Percentiles rank a stretch among this genome's conserved stretches.
These are phyloP conservation scores for Aegilops tauschii DNA, from an alignment of 176 grass and related monocot species.

Conservation along the genomic window DNA sequence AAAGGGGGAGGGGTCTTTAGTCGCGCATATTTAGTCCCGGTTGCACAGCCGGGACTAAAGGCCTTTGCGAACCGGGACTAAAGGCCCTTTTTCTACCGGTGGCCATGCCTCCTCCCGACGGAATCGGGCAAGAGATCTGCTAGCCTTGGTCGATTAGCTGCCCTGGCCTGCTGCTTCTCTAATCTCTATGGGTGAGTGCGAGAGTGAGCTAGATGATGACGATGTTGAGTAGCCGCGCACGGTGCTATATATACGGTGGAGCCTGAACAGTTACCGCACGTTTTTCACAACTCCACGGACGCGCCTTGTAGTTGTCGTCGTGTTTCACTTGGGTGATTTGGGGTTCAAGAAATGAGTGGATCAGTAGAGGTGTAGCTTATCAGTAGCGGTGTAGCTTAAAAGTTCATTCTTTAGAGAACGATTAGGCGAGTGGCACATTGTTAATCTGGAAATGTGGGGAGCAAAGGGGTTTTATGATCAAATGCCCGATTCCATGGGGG, in stretches of 20 bases:
- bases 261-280: not conserved
- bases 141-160: not conserved
- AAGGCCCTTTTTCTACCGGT: no score
- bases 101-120: slow-evolving; percentile 22
- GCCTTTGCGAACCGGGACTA: no score
- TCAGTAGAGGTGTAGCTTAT: slow-evolving; percentile 1
- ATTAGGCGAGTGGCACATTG: not conserved
- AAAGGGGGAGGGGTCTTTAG: no score
- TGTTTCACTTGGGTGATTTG: not conserved
- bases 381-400: slow-evolving; percentile 16
- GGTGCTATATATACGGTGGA: not conserved
- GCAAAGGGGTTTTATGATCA: not conserved
- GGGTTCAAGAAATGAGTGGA: not conserved
- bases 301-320: not conserved
- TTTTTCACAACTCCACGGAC: not conserved
- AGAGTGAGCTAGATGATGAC: not conserved
- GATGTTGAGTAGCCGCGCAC: not conserved
- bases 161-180: not conserved
- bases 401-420: not conserved
- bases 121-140: not conserved
- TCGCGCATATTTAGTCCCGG: no score
- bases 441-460: not conserved
- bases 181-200: not conserved
- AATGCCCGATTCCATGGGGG: not conserved
- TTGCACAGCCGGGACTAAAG: no score